Percentiles rank a stretch among this genome's conserved stretches.
phyloP scores from a whole-genome alignment of 768 basidiomycete genomes.

The Lactarius quietus region DNA sequence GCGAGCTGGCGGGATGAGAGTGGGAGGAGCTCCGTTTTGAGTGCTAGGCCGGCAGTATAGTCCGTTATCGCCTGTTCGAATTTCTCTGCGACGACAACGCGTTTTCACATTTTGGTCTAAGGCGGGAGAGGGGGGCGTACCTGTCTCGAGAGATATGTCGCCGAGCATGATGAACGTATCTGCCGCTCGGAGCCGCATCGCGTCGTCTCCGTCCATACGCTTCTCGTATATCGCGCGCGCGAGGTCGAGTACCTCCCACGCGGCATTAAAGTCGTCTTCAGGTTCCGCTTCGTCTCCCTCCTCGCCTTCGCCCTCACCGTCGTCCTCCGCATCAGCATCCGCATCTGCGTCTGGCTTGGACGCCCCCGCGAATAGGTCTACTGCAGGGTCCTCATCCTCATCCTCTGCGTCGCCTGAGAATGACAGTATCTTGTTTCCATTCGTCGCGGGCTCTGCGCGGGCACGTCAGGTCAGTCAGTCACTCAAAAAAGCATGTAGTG shows the following conservation, averaged over 20 bases:
- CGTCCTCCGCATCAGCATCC: conserved; percentile 48
- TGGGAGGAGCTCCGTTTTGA: conserved; percentile 74
- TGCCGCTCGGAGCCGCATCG: conserved; percentile 75
- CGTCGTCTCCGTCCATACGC: conserved; percentile 54
- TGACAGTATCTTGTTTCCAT: conserved; percentile 60
- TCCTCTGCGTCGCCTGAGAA: conserved; percentile 82
- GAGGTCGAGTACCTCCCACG: conserved; percentile 97
- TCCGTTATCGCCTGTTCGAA: conserved; percentile 92
- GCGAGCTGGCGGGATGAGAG: conserved; percentile 91
- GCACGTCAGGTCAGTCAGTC: too few relatives aligned
- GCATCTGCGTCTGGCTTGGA: conserved; percentile 42
- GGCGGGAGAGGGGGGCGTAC: conserved; percentile 42
- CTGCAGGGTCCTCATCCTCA: conserved; percentile 47
- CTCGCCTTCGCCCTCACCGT: conserved; percentile 52
- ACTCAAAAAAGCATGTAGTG: conserved; percentile 14
- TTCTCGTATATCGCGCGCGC: conserved; percentile 84
- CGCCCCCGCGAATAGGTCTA: conserved; percentile 64
- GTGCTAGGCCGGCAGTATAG: conserved; percentile 70
- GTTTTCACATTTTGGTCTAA: too few relatives aligned
- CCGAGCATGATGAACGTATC: conserved; percentile 89
- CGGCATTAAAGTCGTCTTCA: conserved; percentile 96
- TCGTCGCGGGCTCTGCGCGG: conserved; percentile 32
- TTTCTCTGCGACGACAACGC: conserved; percentile 83
- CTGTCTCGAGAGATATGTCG: conserved; percentile 96
- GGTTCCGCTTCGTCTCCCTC: conserved; percentile 69